phyloP scores from a whole-genome alignment of 1,284 basidiomycete genomes.

The Ustilago lituana region DNA sequence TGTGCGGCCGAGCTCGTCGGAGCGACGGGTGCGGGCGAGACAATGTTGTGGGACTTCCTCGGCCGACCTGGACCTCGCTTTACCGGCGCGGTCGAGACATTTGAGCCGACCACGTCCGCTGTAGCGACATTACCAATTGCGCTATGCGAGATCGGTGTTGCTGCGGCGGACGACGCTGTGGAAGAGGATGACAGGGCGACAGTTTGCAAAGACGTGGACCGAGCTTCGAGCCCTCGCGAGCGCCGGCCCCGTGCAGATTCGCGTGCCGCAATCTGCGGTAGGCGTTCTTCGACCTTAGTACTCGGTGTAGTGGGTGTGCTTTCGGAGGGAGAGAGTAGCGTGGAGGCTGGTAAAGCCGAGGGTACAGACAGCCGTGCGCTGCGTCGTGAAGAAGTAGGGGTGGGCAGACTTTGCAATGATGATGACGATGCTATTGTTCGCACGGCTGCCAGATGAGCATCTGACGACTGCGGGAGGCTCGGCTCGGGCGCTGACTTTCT shows the following conservation, averaged over 20 bases:
- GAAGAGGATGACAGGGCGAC: background rate
- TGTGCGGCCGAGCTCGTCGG: background rate
- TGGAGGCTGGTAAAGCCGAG: background rate
- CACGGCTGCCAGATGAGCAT: background rate
- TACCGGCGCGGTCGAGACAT: conserved; percentile 4
- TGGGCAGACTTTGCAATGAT: background rate
- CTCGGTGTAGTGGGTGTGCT: background rate
- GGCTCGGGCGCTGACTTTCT: conserved; percentile 13
- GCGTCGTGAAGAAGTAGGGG: conserved; percentile 16
- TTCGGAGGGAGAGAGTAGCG: background rate
- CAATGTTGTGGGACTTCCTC: background rate
- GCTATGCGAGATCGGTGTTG: background rate
- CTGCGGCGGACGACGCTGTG: background rate
- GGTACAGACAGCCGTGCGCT: conserved; percentile 29
- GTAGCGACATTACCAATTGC: background rate
- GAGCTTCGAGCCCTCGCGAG: background rate
- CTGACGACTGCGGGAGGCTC: background rate
- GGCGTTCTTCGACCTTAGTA: background rate
- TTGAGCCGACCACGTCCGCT: background rate
- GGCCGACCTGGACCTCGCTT: conserved; percentile 30
- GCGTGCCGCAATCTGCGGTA: conserved; percentile 1
- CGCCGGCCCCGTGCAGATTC: conserved; percentile 4
- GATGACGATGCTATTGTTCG: background rate
- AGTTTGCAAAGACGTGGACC: background rate
- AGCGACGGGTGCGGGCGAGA: background rate